Percentiles rank a stretch among this genome's conserved stretches.
Evolutionary conservation across 305 asterid genomes (phyloP).

Genomic region (Andrographis paniculata): DNA sequence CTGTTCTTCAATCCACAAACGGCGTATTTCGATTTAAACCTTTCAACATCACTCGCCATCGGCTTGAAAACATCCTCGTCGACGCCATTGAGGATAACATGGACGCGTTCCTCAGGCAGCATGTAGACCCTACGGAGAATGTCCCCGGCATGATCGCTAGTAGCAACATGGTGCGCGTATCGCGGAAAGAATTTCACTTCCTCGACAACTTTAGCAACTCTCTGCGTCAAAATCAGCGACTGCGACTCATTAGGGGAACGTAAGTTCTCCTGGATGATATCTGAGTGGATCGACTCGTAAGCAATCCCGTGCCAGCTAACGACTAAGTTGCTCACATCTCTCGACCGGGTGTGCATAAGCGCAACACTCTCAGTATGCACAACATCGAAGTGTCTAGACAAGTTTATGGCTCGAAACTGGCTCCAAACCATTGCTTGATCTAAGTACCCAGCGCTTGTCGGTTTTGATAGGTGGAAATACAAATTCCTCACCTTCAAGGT

Average conservation of each 20-base stretch:
- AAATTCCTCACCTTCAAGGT: constrained; percentile 20
- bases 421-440: constrained; percentile 62
- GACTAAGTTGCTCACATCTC: constrained; percentile 40
- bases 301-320: constrained; percentile 86
- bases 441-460: constrained; percentile 54
- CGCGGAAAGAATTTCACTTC: constrained; percentile 53
- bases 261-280: constrained; percentile 59
- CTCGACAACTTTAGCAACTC: constrained; percentile 50
- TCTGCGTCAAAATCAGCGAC: constrained; percentile 28
- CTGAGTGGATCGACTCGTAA: constrained; percentile 66
- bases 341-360: constrained; percentile 55
- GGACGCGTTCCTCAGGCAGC: constrained; percentile 68
- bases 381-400: constrained; percentile 47
- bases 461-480: constrained; percentile 49
- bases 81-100: constrained; percentile 57
- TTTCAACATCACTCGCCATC: constrained; percentile 15
- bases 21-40: constrained; percentile 14
- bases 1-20: too few species aligned
- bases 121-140: constrained; percentile 59
- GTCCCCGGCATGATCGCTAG: constrained; percentile 69
- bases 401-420: constrained; percentile 45
- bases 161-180: constrained; percentile 76
- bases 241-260: constrained; percentile 26
- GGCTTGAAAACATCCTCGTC: constrained; percentile 64
- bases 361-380: constrained; percentile 69